A percentile compares a stretch with the other conserved stretches of the same genome.
Conservation (phyloP, 2,329 filamentous ascomycete species). For the Trichophyton schoenleinii region DNA sequence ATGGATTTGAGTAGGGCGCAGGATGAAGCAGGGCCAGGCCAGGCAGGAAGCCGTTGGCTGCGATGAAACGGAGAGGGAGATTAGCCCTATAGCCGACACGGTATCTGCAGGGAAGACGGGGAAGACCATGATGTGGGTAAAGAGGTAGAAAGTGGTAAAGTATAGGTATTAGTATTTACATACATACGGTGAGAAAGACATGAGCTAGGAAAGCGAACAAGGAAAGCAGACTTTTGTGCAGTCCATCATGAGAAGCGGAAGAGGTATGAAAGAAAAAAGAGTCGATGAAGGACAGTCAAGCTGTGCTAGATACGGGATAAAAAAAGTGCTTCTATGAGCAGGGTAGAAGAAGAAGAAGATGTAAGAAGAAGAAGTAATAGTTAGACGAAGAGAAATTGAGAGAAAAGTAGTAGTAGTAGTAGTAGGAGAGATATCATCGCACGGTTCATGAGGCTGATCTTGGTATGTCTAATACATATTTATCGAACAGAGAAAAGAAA, state of each 20-base stretch:
- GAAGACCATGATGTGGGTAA: not conserved
- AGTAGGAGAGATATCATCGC: constrained; percentile 1
- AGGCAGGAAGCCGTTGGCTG: not conserved
- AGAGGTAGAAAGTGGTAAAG: not conserved
- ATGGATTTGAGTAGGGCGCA: not conserved
- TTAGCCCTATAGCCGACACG: not conserved
- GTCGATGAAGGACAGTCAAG: not conserved
- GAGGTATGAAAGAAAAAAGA: not conserved
- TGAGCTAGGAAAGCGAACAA: not conserved
- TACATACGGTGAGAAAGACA: not conserved
- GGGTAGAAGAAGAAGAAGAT: not conserved
- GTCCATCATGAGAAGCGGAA: not conserved
- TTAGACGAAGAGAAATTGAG: not conserved
- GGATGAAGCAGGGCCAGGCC: not conserved
- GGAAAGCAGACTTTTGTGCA: not conserved
- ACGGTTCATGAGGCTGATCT: constrained; percentile 6
- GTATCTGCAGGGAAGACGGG: not conserved
- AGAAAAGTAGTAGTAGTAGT: not conserved
- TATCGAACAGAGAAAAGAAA: not conserved
- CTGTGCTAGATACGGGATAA: not conserved
- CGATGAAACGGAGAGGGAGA: not conserved
- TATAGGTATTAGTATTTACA: not conserved
- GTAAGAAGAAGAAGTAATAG: not conserved
- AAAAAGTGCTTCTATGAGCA: not conserved
- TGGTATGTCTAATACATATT: not conserved